Percentiles rank a stretch among this genome's conserved stretches.
Conservation (phyloP, 1,139 yeast species). For the Debaryomycetaceae sp. region DNA sequence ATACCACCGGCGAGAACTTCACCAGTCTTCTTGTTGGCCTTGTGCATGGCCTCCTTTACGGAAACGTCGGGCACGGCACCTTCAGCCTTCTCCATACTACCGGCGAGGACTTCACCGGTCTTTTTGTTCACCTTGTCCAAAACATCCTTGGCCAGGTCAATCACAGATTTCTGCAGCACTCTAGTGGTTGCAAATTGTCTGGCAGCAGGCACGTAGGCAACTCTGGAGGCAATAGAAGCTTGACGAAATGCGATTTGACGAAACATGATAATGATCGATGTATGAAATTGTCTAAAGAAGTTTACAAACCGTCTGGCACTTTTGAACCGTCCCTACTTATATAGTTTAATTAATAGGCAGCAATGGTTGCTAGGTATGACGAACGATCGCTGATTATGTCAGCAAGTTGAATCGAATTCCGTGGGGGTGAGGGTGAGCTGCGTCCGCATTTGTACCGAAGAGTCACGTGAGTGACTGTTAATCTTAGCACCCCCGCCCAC, state of each 20-base stretch:
- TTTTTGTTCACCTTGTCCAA: slow-evolving; percentile 31
- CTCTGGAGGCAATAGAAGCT: slow-evolving; percentile 8
- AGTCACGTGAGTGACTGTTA: no score
- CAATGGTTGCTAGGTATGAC: not conserved
- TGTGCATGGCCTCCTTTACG: slow-evolving; percentile 14
- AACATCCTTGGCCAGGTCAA: slow-evolving; percentile 33
- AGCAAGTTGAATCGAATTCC: no score
- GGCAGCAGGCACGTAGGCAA: slow-evolving; percentile 5
- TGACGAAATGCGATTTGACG: slow-evolving; percentile 14
- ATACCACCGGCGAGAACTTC: slow-evolving; percentile 32
- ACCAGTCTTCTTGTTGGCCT: slow-evolving; percentile 27
- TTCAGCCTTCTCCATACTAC: slow-evolving; percentile 25
- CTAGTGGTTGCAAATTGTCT: slow-evolving; percentile 8
- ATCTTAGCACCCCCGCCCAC: no score
- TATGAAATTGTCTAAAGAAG: not conserved
- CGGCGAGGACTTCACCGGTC: slow-evolving; percentile 26
- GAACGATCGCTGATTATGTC: not conserved
- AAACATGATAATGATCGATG: slow-evolving; percentile 12
- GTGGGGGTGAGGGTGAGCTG: no score
- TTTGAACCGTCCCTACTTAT: no score
- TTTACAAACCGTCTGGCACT: not conserved
- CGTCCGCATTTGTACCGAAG: no score
- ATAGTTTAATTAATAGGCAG: not conserved
- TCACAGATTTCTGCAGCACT: slow-evolving; percentile 20
- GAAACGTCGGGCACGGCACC: slow-evolving; percentile 11